Conservation (phyloP, 208 protist species). For the Phytomonas francai region DNA sequence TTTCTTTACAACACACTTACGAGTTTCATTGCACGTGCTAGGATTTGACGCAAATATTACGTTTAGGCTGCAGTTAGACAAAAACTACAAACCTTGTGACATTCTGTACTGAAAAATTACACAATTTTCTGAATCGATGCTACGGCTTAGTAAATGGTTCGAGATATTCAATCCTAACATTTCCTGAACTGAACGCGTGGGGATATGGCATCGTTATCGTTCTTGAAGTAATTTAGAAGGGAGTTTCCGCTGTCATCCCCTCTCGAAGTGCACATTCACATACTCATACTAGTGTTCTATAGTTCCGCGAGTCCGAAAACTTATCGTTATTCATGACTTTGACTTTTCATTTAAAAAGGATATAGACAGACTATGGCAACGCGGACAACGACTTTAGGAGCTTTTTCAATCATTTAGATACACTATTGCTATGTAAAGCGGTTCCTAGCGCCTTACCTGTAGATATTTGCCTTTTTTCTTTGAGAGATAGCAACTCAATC, state of each 20-base stretch:
- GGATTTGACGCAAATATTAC: neutral
- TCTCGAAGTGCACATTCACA: neutral
- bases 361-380: neutral
- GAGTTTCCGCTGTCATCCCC: neutral
- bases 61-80: neutral
- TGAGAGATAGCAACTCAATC: constrained; percentile 6
- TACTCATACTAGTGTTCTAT: neutral
- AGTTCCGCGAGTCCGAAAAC: neutral
- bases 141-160: neutral
- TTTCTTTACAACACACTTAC: neutral
- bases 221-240: neutral
- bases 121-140: neutral
- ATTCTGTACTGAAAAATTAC: neutral
- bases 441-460: neutral
- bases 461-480: constrained; percentile 9
- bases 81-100: neutral
- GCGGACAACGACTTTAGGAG: neutral
- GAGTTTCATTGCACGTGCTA: neutral
- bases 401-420: neutral
- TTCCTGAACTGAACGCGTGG: neutral
- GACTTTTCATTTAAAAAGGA: neutral
- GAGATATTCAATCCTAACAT: neutral
- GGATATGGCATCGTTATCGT: neutral
- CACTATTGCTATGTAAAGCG: neutral
- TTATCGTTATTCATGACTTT: neutral